These are phyloP conservation scores for Rhizopus delemar DNA, from an alignment of 371 early-diverging fungal genomes.

Conservation along the genomic window DNA sequence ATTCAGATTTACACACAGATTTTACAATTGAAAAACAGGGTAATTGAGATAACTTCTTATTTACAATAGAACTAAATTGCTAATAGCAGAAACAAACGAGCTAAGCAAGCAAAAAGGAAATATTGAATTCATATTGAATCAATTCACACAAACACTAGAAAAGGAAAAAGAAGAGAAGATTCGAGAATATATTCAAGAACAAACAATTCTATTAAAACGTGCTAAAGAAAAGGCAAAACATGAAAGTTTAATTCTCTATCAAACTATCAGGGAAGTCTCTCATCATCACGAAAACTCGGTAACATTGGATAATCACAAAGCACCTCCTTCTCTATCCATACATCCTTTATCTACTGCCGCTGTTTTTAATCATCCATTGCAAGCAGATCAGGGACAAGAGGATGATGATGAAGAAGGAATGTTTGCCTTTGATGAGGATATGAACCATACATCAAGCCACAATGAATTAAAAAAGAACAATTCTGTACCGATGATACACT, in stretches of 20 bases:
- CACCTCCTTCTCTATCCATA: too few species aligned
- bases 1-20: slow-evolving; percentile 14
- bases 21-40: slow-evolving; percentile 11
- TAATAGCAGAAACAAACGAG: not conserved
- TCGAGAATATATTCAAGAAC: slow-evolving; percentile 27
- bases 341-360: not conserved
- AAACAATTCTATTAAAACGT: slow-evolving; percentile 18
- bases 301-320: too few species aligned
- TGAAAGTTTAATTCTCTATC: slow-evolving; percentile 26
- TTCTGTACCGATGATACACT: slow-evolving; percentile 2
- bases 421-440: slow-evolving; percentile 50
- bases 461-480: not conserved
- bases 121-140: slow-evolving; percentile 26
- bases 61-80: not conserved
- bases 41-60: not conserved
- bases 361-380: not conserved
- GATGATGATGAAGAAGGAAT: slow-evolving; percentile 27
- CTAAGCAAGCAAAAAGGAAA: slow-evolving; percentile 27
- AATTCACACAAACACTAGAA: slow-evolving; percentile 20
- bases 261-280: slow-evolving; percentile 18
- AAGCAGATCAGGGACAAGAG: not conserved
- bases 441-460: slow-evolving; percentile 5
- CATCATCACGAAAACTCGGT: not conserved
- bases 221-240: slow-evolving; percentile 26
- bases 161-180: slow-evolving; percentile 30